A percentile compares a stretch with the other conserved stretches of the same genome.
Evolutionary conservation across 768 basidiomycete species (phyloP).

Genomic region (Mycena pura): DNA sequence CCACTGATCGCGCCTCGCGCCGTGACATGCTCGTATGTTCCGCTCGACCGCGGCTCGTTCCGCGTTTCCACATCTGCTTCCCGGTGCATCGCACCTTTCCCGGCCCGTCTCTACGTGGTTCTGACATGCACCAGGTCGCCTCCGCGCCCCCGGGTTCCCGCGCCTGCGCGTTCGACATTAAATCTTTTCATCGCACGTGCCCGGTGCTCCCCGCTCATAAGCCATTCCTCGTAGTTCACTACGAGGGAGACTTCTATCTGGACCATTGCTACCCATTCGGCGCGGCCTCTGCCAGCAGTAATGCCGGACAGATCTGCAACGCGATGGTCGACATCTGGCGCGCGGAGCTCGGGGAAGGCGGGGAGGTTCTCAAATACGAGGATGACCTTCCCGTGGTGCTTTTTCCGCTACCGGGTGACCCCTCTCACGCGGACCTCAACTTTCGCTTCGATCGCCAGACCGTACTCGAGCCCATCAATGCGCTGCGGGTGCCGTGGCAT

Average conservation of each 20-base stretch:
- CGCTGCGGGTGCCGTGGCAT: constrained; percentile 35
- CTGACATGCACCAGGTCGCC: constrained; percentile 19
- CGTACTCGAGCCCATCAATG: constrained; percentile 14
- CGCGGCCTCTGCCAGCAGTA: constrained; percentile 17
- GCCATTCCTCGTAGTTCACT: constrained; percentile 17
- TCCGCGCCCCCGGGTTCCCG: constrained; percentile 25
- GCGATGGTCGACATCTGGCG: constrained; percentile 23
- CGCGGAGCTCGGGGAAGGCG: neutral
- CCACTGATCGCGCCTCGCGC: too few relatives aligned
- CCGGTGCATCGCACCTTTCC: neutral
- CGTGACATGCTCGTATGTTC: too few relatives aligned
- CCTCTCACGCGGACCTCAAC: neutral
- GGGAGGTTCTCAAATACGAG: constrained; percentile 15
- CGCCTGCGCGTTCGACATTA: constrained; percentile 28
- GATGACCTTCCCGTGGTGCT: constrained; percentile 13
- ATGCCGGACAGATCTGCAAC: constrained; percentile 26
- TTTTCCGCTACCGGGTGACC: neutral
- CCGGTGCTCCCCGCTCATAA: constrained; percentile 26
- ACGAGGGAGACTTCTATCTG: constrained; percentile 9
- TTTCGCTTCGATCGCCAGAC: constrained; percentile 26
- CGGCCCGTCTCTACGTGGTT: neutral
- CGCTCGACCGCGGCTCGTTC: too few relatives aligned
- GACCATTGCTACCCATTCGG: constrained; percentile 32
- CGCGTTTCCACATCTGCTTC: neutral
- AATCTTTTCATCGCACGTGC: constrained; percentile 27